Evolutionary conservation across 441 rosid species (phyloP), one percentile per base, ranked within the genome.

Genomic region (Eruca vesicaria): DNA sequence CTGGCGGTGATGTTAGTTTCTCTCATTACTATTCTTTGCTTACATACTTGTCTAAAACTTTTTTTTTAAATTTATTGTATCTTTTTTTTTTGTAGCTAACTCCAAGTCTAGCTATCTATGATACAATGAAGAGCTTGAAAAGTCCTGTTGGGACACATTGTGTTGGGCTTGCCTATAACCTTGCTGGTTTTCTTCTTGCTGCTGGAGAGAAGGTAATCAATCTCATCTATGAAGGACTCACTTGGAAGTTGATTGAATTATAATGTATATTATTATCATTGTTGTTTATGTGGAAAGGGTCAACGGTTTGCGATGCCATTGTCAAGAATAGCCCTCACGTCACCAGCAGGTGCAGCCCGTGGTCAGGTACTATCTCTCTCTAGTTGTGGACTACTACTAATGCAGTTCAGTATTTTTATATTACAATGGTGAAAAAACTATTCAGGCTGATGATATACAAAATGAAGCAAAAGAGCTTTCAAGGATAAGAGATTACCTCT

Each of bases 321-420:
- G 73, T 86, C 96, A 63, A 90, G 92, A 79, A 71, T 94, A 53
- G 89, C 90, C 15, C 82, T 94, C 55, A 83, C 82, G 4, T 83
- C 97, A 73, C 99, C 97, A 31, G 91, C 91, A n/a, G 97, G 97
- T 68, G 87, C 94, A 73, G 99, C 97, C 59, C 89, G 95, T 71
- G 98, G 97, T 70, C 97, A 89, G 97, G 99, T 92, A 84, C 56
- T 23, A 23, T 23, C 26, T 23, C 1, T 50, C 29, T 20, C 29
- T 12, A 21, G 60, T 5, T 7, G 1, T 32, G 9, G 61, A 55
- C 1, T 56, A 28, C 1, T 62, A 21, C 14, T 28, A 23, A 52
- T 61, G 29, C 1, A 0, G 15, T 66, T 65, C 61, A 7, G 18
- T 15, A 7, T 32, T 32, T 32, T 28, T 0, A 2, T 23, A 1